Base-by-base conservation (phyloP, 345 rosid species). In the Anacardium occidentale region DNA sequence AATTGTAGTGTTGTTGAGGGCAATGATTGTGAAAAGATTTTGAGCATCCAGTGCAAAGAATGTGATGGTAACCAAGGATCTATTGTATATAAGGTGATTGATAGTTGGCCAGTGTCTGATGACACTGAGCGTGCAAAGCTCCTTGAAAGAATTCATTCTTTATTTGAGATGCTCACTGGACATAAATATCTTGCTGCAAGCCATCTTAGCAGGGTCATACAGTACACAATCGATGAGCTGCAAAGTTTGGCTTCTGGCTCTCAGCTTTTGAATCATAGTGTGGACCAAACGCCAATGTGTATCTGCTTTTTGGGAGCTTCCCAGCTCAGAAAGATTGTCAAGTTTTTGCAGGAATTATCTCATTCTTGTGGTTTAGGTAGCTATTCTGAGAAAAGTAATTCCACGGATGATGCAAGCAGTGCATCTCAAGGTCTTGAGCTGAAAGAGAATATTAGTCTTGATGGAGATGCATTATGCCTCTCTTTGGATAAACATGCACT, bases 301-400 rank as follows among this genome's bases (percentile, higher is more conserved):
- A 91, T 92, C 60, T 85, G 96, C 88, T 88, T 95, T 75, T 75
- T 95, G 80, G 98, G 92, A 73, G 94, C 90, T 58, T 58, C 80
- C 62, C 97, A 88, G 74, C 99, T 95, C 63, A 82, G 69, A 83
- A 91, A 88, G 82, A 84, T 92, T 72, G 87, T 91, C 40, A 90
- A 91, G 77, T 95, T 88, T 85, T 82, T 95, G 84, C 98, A 91
- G 86, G 98, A 91, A 62, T 64, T 92, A 54, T 86, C 93, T 73
- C 87, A 84, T 76, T 83, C 87, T 69, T 90, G 97, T 81, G 89
- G 89, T 75, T 81, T 92, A 83, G 83, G 86, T 79, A 85, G 86
- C 75, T 82, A 77, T 83, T 79, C 95, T 68, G 97, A 89, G 78
- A 90, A 84, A 81, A 76, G 32, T 71, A 81, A 50, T 68, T 62